phyloP scores from a whole-genome alignment of 1,139 yeast genomes.

The Arxiozyma slooffiae region DNA sequence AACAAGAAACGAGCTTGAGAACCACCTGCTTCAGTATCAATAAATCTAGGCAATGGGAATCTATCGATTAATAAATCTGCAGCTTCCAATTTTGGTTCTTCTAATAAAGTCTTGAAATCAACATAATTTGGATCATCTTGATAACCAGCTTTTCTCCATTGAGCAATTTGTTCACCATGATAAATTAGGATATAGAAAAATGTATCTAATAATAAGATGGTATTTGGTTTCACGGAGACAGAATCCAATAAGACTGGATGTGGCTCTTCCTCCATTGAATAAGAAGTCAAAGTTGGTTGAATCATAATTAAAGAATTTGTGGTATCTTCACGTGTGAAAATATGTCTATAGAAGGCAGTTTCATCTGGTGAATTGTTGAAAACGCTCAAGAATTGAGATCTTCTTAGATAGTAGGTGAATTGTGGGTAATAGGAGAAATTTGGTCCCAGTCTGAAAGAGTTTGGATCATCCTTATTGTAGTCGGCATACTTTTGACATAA shows the following conservation, averaged over 20 bases:
- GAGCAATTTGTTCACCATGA: conserved; percentile 91
- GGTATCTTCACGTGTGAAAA: conserved; percentile 81
- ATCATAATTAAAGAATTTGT: conserved; percentile 93
- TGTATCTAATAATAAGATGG: conserved; percentile 80
- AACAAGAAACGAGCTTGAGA: conserved; percentile 95
- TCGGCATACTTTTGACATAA: conserved; percentile 84
- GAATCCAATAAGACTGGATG: conserved; percentile 93
- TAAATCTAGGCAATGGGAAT: conserved; percentile 93
- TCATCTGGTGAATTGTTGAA: conserved; percentile 98
- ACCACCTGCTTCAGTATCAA: conserved; percentile 95
- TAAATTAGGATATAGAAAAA: conserved; percentile 92
- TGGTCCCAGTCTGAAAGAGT: conserved; percentile 67
- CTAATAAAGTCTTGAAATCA: conserved; percentile 75
- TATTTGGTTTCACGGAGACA: conserved; percentile 82
- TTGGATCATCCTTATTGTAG: conserved; percentile 65
- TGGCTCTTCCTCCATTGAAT: conserved; percentile 76
- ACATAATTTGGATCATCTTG: conserved; percentile 86
- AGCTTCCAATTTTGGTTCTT: conserved; percentile 87
- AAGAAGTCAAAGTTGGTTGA: conserved; percentile 88
- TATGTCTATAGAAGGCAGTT: conserved; percentile 94
- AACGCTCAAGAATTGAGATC: conserved; percentile 92
- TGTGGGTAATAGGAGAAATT: conserved; percentile 85
- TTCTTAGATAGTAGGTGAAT: conserved; percentile 88
- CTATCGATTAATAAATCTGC: conserved; percentile 84
- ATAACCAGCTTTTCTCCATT: conserved; percentile 93